phyloP scores from a whole-genome alignment of 176 grass and related monocot species.

The Melocanna baccifera region DNA sequence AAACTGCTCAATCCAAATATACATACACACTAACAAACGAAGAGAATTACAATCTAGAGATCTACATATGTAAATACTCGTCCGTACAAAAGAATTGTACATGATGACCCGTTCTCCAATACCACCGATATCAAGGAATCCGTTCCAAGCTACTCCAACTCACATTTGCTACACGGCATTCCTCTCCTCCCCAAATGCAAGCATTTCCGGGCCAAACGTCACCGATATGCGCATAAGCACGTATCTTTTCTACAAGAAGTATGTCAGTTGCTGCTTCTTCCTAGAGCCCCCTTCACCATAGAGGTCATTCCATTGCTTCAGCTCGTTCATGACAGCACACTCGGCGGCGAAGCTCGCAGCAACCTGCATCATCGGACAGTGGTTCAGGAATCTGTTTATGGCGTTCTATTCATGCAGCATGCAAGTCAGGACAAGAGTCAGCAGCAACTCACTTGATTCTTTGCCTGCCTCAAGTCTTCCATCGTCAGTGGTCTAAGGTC shows the following conservation, averaged over 20 bases:
- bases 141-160: background rate
- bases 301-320: conserved; percentile 93
- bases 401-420: background rate
- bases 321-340: conserved; percentile 80
- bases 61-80: background rate
- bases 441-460: conserved; percentile 69
- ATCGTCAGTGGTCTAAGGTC: conserved; percentile 77
- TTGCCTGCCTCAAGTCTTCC: conserved; percentile 91
- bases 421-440: background rate
- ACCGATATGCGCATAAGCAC: background rate
- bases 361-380: conserved; percentile 43
- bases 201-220: background rate
- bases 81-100: conserved; percentile 36
- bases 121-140: background rate
- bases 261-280: conserved; percentile 87
- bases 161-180: background rate
- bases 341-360: conserved; percentile 78
- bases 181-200: background rate
- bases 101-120: background rate
- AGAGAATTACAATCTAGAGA: conserved; percentile 10
- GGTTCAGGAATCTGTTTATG: background rate
- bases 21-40: conserved; percentile 1
- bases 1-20: background rate
- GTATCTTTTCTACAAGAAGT: conserved; percentile 62
- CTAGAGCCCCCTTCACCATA: conserved; percentile 85